Evolutionary conservation across 2,329 filamentous ascomycete genomes (phyloP), one percentile per base, ranked within the genome.

Genomic region (Penicillium digitatum): DNA sequence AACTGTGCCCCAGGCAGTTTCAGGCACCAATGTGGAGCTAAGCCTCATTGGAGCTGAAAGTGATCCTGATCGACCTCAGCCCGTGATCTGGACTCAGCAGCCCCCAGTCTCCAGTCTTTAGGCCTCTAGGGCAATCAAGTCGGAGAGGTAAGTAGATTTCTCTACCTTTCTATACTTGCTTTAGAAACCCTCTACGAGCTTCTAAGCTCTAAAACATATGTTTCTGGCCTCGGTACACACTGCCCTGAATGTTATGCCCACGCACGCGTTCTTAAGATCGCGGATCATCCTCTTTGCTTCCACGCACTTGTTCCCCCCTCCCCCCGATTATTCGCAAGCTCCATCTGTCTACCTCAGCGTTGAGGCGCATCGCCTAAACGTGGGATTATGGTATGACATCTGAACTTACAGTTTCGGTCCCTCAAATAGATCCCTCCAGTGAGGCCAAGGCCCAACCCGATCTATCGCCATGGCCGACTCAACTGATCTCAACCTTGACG

Each of bases 401-500:
- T 32, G 26, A 57, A 32, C 59, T 69, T 52, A 67, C 57, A 22
- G 40, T 34, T 18, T 32, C 42, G 3, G 12, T 8, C 48, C 9
- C 32, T 35, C 38, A 43, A 32, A 50, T 27, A 56, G 50, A 51
- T 44, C 48, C 35, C 20, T 51, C 22, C n/a, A 20, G 49, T 51
- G 48, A 63, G 61, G 56, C 59, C 44, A 54, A 55, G 59, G 62
- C 48, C 40, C 45, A 49, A 56, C 53, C 39, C 56, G 35, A 51
- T 54, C 58, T 56, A 57, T 63, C 56, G 61, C 38, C 62, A 76
- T 76, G 74, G 70, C 74, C 45, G 72, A 75, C 63, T 66, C 72
- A 54, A 65, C 72, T 44, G 74, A 76, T 63, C 63, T 76, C 57
- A 76, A 74, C 63, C 64, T 76, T 53, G 74, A 76, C 62, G 52